Conservation (phyloP, 257 asterid genomes). For the Leptodermis oblonga region DNA sequence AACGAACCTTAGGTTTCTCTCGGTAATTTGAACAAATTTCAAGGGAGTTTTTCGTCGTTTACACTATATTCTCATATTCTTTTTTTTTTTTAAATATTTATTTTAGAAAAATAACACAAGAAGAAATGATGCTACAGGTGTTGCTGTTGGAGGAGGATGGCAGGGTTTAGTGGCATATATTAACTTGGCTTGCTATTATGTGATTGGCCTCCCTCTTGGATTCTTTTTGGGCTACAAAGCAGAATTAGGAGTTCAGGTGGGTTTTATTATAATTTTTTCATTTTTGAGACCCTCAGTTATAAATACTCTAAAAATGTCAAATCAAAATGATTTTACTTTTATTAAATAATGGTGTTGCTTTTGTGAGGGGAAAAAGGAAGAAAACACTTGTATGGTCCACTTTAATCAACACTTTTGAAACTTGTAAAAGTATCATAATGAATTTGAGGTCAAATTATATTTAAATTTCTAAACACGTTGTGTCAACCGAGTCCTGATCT, state of each 20-base stretch:
- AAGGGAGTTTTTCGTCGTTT: too few species aligned
- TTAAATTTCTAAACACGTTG: too few species aligned
- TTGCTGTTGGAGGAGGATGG: constrained; percentile 99
- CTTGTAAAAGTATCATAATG: background rate
- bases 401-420: background rate
- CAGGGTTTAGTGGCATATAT: constrained; percentile 90
- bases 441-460: too few species aligned
- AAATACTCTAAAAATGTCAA: background rate
- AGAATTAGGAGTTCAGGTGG: constrained; percentile 74
- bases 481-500: too few species aligned
- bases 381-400: too few species aligned
- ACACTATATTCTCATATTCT: too few species aligned
- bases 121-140: constrained; percentile 41
- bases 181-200: constrained; percentile 70
- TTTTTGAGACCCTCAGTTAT: background rate
- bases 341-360: background rate
- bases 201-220: constrained; percentile 78
- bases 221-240: constrained; percentile 74
- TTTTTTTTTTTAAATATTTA: too few species aligned
- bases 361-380: background rate
- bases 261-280: too few species aligned
- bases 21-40: too few species aligned
- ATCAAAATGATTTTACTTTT: background rate
- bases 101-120: background rate
- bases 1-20: too few species aligned